Evolutionary conservation across 106 monocot genomes (phyloP), one percentile per base, ranked within the genome.

Genomic region (Phalaenopsis equestris): DNA sequence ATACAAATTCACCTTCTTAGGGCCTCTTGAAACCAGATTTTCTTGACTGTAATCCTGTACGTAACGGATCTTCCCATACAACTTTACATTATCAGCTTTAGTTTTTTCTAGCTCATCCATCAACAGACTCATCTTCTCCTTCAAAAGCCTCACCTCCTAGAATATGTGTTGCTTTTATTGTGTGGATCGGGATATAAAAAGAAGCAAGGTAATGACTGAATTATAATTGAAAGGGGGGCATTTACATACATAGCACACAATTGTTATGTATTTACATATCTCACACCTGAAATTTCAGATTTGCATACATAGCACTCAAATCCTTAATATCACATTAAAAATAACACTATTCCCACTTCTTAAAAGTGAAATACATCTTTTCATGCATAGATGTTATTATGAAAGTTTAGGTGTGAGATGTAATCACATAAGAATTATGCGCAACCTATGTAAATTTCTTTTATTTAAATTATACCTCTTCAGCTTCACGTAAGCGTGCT

Each of bases 21-120:
- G 94, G 72, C 89, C 98, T 88, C 98, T 92, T 23, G 94, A 97
- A 75, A 94, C 87, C 49, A 97, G 87, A 75, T 94, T 98, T 75
- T 98, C 98, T 84, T 80, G 89, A 86, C 86, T 98, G 81, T 94
- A 98, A 67, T 98, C 98, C 79, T 98, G 98, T 24, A 98, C 92
- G 82, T 98, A 98, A 55, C 98, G 90, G 52, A 98, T 96, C 86
- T 96, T 93, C 30, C 94, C 98, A 86, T 94, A 94, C 24, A 98
- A 89, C 82, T 94, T 93, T 52, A 98, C 98, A 86, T 98, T 98
- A 72, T 98, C 98, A 45, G 98, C 98, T 77, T 94, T 98, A 19
- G 91, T 90, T 80, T 92, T 98, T 75, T 98, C 98, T 43, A 98
- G 68, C 79, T 98, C 98, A 67, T 84, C 86, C 73, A 82, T 83